Evolutionary conservation across 225 moss, liverwort and hornwort species (phyloP).

Genomic region (Takakia lepidozioides): DNA sequence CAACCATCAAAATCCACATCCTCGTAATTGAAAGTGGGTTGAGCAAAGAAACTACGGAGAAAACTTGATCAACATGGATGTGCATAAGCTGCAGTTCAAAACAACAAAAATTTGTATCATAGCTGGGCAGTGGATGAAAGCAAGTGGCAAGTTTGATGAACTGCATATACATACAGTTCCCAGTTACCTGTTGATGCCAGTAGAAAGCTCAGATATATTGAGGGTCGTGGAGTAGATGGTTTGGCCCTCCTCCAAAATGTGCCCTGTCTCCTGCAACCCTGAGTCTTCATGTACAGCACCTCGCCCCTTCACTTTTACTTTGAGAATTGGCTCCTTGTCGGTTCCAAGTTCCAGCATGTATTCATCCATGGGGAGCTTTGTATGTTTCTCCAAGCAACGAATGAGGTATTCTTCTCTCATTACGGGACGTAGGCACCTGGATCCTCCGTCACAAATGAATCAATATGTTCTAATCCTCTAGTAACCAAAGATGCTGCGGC

Average conservation of each 20-base stretch:
- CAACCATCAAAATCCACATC: no score
- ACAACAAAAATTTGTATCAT: background rate
- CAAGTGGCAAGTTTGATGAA: background rate
- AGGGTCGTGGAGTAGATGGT: slow-evolving; percentile 77
- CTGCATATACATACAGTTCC: slow-evolving; percentile 1
- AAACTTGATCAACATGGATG: no score
- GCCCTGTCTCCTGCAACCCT: slow-evolving; percentile 75
- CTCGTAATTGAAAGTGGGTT: no score
- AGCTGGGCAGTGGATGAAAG: background rate
- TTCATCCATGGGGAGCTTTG: slow-evolving; percentile 47
- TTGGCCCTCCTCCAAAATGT: slow-evolving; percentile 83
- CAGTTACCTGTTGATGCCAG: slow-evolving; percentile 82
- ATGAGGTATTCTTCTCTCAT: slow-evolving; percentile 79
- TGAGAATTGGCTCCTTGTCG: slow-evolving; percentile 45
- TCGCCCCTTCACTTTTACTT: slow-evolving; percentile 95
- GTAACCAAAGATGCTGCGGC: no score
- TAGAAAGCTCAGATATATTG: slow-evolving; percentile 80
- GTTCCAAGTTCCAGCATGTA: slow-evolving; percentile 62
- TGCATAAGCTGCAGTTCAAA: no score
- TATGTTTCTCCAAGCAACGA: slow-evolving; percentile 63
- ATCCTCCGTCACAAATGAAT: no score
- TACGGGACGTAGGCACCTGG: no score
- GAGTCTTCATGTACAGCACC: slow-evolving; percentile 97
- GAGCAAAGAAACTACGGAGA: no score
- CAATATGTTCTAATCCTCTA: no score